phyloP scores from a whole-genome alignment of 2,329 filamentous ascomycete species.

The Colletotrichum horii region DNA sequence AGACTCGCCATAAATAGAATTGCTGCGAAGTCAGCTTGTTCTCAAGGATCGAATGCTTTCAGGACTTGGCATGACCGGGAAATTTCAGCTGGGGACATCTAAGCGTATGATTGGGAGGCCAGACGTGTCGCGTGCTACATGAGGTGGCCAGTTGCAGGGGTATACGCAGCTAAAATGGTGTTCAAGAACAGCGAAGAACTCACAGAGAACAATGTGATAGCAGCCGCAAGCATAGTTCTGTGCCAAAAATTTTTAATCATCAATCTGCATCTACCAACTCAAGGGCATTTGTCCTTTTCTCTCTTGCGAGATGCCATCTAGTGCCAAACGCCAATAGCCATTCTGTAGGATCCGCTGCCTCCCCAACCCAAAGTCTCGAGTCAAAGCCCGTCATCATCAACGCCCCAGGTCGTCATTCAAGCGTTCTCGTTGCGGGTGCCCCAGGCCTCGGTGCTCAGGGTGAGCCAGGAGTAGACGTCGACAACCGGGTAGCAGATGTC shows the following conservation, averaged over 20 bases:
- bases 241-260: not conserved
- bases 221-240: rapidly evolving
- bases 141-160: not conserved
- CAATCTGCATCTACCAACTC: not conserved
- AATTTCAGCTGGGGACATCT: not conserved
- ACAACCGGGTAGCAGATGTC: slow-evolving; percentile 12
- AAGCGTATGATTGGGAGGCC: not conserved
- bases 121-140: not conserved
- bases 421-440: slow-evolving; percentile 6
- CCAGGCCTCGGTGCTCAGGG: slow-evolving; percentile 5
- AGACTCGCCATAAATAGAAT: not conserved
- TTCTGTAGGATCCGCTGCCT: not conserved
- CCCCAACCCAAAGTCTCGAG: not conserved
- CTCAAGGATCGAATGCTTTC: not conserved
- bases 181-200: too few species aligned
- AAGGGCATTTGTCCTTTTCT: not conserved
- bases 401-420: not conserved
- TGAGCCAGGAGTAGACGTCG: slow-evolving; percentile 16
- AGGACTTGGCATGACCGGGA: not conserved
- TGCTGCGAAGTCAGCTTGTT: not conserved
- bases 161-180: too few species aligned
- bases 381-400: not conserved
- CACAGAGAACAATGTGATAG: too few species aligned
- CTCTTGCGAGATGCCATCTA: not conserved
- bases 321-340: not conserved